Percentiles rank a stretch among this genome's conserved stretches.
These are phyloP conservation scores for Hymenoscyphus scutula DNA, from an alignment of 2,329 filamentous ascomycete genomes.

Conservation along the genomic window DNA sequence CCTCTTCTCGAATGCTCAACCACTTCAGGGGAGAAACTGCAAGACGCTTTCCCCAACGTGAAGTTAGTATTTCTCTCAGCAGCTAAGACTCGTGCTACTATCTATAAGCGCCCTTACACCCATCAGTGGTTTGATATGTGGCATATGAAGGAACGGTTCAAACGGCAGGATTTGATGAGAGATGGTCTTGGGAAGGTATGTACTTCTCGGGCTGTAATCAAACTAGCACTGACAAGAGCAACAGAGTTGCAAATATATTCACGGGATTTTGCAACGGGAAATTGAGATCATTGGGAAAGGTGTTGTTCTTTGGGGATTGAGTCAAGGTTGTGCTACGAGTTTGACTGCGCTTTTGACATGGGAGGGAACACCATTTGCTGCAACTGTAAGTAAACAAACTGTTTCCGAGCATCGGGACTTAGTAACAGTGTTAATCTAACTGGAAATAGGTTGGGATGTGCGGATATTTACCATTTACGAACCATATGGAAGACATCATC, in stretches of 20 bases:
- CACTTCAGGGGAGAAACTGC: constrained; percentile 31
- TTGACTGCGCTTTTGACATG: constrained; percentile 45
- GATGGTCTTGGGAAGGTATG: constrained; percentile 41
- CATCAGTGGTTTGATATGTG: constrained; percentile 49
- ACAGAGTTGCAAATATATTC: constrained; percentile 40
- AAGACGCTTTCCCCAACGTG: constrained; percentile 40
- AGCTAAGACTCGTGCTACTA: constrained; percentile 39
- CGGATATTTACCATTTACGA: constrained; percentile 46
- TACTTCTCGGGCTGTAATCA: not conserved
- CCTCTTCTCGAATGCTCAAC: constrained; percentile 38
- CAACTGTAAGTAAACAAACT: not conserved
- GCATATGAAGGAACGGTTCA: constrained; percentile 35
- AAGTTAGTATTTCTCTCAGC: constrained; percentile 54
- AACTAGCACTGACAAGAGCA: not conserved
- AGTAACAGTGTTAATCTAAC: constrained; percentile 27
- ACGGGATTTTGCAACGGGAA: constrained; percentile 40
- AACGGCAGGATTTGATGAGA: constrained; percentile 34
- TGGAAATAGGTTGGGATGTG: constrained; percentile 40
- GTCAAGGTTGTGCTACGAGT: constrained; percentile 52
- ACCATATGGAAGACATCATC: constrained; percentile 25
- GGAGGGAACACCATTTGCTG: constrained; percentile 42
- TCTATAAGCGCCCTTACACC: constrained; percentile 41
- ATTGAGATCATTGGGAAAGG: constrained; percentile 40
- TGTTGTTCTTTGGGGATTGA: constrained; percentile 50
- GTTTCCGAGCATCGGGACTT: not conserved